Base-by-base conservation (phyloP, 2,329 filamentous ascomycete genomes). In the Botrytis fabae region DNA sequence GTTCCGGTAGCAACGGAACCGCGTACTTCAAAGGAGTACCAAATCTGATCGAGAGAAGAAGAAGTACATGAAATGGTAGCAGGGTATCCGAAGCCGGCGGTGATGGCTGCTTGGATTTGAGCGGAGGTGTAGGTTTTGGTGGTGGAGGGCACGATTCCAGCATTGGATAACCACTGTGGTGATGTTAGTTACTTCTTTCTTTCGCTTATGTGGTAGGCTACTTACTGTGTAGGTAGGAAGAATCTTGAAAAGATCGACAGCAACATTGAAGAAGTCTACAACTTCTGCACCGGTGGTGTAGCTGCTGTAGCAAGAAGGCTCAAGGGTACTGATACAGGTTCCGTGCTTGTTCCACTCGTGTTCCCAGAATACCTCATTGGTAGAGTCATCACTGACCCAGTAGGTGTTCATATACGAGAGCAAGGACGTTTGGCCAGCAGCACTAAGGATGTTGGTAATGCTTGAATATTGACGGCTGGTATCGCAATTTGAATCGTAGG, bases 331-430 rank as follows among this genome's bases (percentile, higher is more conserved):
- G 76, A 93, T 88, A 82, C 92, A 93, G n/a, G 85, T 87, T 72
- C 92, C 92, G 80, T 94, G 92, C 81, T 93, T 94, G 76, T 85
- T 84, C 89, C 90, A 94, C 81, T 94, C 92, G 80, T 93, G 91
- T 79, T 91, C 84, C 92, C 92, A 94, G 77, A 94, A 88, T 18
- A 82, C 82, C 77, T 91, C 87, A 77, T 91, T 88, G 66, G 89
- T 82, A 72, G 90, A 90, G 70, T 86, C 80, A 81, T 89, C 87
- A 80, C 90, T 88, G 81, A 92, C 90, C 75, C 75, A 75, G 82
- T 90, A 93, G 2, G 83, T 87, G 69, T 86, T 82, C 92, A 94
- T 94, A 80, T 90, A 92, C 2, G 83, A 82, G 1, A 94, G 83
- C 1, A 91, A 84, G 54, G 88, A 86, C 1, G 83, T 84, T 71